These are phyloP conservation scores for Noccaea bulbosa DNA, from an alignment of 345 rosid genomes.

Conservation along the genomic window DNA sequence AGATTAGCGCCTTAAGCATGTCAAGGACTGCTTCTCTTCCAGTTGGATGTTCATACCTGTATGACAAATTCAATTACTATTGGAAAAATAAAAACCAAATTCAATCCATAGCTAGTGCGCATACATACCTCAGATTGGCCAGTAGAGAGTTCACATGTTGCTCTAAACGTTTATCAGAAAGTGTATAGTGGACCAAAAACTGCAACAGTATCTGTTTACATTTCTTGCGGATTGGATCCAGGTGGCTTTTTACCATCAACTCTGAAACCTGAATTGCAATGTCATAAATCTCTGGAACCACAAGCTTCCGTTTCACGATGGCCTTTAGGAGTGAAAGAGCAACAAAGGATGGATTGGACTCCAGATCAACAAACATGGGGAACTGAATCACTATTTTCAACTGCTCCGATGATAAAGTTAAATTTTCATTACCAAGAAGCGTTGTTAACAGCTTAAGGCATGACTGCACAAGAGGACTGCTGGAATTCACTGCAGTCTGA, in stretches of 20 bases:
- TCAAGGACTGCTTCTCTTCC: constrained; percentile 94
- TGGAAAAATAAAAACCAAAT: constrained; percentile 20
- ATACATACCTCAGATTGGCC: constrained; percentile 67
- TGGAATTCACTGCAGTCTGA: constrained; percentile 56
- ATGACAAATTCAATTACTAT: constrained; percentile 21
- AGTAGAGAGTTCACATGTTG: constrained; percentile 71
- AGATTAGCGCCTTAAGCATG: constrained; percentile 73
- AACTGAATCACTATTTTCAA: constrained; percentile 66
- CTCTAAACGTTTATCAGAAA: constrained; percentile 63
- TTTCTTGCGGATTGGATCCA: constrained; percentile 68
- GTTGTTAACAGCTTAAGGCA: constrained; percentile 80
- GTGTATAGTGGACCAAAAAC: constrained; percentile 73
- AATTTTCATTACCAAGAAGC: constrained; percentile 61
- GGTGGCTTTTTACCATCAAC: constrained; percentile 84
- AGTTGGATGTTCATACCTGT: constrained; percentile 79
- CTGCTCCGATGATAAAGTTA: constrained; percentile 76
- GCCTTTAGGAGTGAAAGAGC: constrained; percentile 82
- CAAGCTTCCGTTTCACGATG: constrained; percentile 73
- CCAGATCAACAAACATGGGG: constrained; percentile 86
- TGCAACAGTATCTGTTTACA: constrained; percentile 77
- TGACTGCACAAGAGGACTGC: constrained; percentile 72
- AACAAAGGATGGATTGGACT: constrained; percentile 64
- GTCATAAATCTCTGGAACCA: constrained; percentile 88
- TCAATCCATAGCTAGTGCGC: constrained; percentile 5
- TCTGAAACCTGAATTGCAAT: constrained; percentile 62